These are phyloP conservation scores for Alnus glutinosa DNA, from an alignment of 306 rosid species.

Conservation along the genomic window DNA sequence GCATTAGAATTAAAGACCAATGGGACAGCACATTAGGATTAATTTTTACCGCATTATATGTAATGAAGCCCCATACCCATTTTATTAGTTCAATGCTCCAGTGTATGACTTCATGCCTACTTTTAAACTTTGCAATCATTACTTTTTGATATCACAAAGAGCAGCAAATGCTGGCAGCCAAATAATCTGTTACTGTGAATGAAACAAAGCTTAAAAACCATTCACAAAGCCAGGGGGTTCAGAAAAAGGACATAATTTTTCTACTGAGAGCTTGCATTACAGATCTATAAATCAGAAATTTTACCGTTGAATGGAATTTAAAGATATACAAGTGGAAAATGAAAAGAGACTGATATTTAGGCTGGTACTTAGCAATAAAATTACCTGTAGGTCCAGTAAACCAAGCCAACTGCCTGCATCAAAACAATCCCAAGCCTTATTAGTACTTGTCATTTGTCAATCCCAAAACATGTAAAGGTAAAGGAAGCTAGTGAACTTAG, in stretches of 20 bases:
- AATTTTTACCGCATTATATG: not conserved
- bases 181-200: not conserved
- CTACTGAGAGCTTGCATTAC: not conserved
- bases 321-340: too few species aligned
- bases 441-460: not conserved
- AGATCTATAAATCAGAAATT: too few species aligned
- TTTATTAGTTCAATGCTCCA: not conserved
- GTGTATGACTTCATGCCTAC: not conserved
- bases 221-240: not conserved
- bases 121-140: not conserved
- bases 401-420: slow-evolving; percentile 57
- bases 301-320: too few species aligned
- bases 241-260: not conserved
- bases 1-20: not conserved
- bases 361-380: not conserved
- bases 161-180: not conserved
- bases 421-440: slow-evolving; percentile 27
- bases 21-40: not conserved
- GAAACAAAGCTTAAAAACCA: not conserved
- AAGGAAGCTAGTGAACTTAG: not conserved
- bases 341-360: too few species aligned
- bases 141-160: not conserved
- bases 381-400: slow-evolving; percentile 56
- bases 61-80: not conserved
- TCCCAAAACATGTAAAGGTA: not conserved